Conservation (phyloP, 148 eudicot species). For the Heliosperma pusillum region DNA sequence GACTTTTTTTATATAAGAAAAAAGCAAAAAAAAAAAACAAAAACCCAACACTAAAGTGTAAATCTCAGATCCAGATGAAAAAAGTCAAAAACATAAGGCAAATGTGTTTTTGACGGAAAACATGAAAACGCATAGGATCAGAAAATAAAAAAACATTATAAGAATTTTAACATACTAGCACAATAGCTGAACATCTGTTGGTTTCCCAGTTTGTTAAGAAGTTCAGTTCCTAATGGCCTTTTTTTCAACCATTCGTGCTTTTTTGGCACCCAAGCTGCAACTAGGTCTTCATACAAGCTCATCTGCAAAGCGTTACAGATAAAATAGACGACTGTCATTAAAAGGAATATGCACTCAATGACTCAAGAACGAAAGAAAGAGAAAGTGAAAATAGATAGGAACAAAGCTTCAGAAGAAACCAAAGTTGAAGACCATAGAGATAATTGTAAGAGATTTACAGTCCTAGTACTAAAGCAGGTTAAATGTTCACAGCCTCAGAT, state of each 20-base stretch:
- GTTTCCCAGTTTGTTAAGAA: conserved; percentile 66
- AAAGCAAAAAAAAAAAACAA: neutral
- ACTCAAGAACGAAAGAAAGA: neutral
- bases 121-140: conserved; percentile 12
- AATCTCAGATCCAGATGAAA: conserved; percentile 12
- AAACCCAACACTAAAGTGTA: neutral
- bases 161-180: conserved; percentile 65
- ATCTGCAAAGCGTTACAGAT: conserved; percentile 47
- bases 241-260: conserved; percentile 82
- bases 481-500: neutral
- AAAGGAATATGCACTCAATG: neutral
- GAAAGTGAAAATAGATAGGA: neutral
- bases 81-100: neutral
- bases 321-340: conserved; percentile 9
- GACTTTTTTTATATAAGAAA: neutral
- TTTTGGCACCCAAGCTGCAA: conserved; percentile 98
- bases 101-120: conserved; percentile 14
- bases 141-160: neutral
- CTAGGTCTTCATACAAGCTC: conserved; percentile 98
- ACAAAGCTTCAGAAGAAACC: neutral
- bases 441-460: neutral
- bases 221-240: conserved; percentile 81
- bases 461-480: neutral
- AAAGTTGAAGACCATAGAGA: neutral
- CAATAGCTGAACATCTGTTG: conserved; percentile 89